phyloP scores from a whole-genome alignment of 768 basidiomycete genomes.

The Xanthoconium purpureum region DNA sequence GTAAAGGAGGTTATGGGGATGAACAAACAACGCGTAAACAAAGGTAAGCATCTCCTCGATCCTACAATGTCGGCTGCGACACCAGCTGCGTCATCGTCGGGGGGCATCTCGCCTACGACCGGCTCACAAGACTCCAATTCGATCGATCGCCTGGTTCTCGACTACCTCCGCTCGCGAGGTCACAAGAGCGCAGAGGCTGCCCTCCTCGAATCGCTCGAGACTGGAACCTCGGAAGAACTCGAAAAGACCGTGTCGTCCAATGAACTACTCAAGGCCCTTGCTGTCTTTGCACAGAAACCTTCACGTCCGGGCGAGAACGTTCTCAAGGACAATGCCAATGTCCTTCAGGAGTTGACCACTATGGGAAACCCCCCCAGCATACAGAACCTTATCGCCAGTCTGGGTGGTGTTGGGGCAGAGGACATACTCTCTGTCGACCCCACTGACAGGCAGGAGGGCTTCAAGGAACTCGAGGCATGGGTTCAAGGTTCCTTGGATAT shows the following conservation, averaged over 20 bases:
- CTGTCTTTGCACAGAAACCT: conserved; percentile 69
- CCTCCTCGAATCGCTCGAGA: conserved; percentile 40
- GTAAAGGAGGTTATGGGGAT: background rate
- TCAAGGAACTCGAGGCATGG: conserved; percentile 82
- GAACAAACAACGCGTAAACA: conserved; percentile 9
- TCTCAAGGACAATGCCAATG: conserved; percentile 61
- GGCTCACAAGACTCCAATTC: conserved; percentile 29
- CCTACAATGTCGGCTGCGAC: conserved; percentile 30
- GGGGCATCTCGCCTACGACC: conserved; percentile 31
- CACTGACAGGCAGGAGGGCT: conserved; percentile 82
- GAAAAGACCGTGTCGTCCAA: conserved; percentile 43
- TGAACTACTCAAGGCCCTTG: conserved; percentile 54
- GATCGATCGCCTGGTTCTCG: conserved; percentile 42
- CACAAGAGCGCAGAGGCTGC: conserved; percentile 43
- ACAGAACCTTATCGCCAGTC: conserved; percentile 71
- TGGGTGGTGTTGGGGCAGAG: conserved; percentile 77
- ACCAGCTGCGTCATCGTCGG: conserved; percentile 35
- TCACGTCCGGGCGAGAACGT: conserved; percentile 67
- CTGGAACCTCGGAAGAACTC: conserved; percentile 32
- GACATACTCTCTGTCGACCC: conserved; percentile 80
- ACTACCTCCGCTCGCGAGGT: conserved; percentile 49
- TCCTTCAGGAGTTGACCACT: conserved; percentile 63
- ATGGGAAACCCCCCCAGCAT: conserved; percentile 71
- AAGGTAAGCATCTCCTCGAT: too few species aligned
- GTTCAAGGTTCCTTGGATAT: conserved; percentile 89